phyloP scores from a whole-genome alignment of 75 land plant species.

The Pinus tabuliformis region DNA sequence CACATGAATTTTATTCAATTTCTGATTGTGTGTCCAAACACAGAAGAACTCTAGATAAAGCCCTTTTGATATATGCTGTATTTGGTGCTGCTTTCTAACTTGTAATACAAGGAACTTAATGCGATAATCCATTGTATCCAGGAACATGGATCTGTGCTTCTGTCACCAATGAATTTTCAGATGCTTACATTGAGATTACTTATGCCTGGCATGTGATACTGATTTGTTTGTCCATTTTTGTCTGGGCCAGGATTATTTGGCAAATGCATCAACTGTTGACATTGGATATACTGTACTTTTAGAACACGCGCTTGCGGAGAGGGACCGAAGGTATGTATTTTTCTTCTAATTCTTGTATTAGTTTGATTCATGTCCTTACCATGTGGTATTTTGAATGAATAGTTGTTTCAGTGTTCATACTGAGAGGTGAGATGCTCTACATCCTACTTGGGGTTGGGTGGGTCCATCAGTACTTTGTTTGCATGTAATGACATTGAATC shows the following conservation, averaged over 20 bases:
- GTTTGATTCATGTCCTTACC: neutral
- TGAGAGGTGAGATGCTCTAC: no score
- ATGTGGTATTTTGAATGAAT: no score
- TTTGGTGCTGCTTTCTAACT: neutral
- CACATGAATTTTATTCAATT: neutral
- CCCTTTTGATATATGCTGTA: neutral
- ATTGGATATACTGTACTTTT: slow-evolving; percentile 81
- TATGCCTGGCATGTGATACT: no score
- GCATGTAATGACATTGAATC: no score
- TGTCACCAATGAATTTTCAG: neutral
- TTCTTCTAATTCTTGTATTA: slow-evolving; percentile 3
- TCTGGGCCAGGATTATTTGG: slow-evolving; percentile 78
- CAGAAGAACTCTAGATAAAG: neutral
- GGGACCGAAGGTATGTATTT: slow-evolving; percentile 84
- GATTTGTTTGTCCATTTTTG: neutral
- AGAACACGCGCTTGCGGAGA: slow-evolving; percentile 96
- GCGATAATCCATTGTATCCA: neutral
- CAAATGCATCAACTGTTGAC: slow-evolving; percentile 64
- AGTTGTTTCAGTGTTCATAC: no score
- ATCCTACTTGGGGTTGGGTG: no score
- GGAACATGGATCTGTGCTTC: neutral
- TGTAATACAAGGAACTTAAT: neutral
- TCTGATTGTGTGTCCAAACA: neutral
- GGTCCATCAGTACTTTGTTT: no score
- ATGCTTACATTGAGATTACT: neutral